A percentile compares a stretch with the other conserved stretches of the same genome.
Evolutionary conservation across 106 monocot species (phyloP).

Genomic region (Platanthera zijinensis): DNA sequence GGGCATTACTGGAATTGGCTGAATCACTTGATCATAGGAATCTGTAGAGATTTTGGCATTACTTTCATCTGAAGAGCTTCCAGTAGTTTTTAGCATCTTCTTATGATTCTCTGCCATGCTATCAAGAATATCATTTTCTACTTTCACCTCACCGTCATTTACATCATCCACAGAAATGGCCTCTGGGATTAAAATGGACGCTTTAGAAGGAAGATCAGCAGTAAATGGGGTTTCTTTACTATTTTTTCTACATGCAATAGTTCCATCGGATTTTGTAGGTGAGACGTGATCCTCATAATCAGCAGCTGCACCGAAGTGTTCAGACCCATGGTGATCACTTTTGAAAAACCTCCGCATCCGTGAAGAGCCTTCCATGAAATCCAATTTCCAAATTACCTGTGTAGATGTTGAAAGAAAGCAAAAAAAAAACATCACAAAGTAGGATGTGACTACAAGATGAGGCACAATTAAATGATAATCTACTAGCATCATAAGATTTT

Average conservation of each 20-base stretch:
- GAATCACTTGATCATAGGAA: slow-evolving; percentile 34
- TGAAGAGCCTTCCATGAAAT: slow-evolving; percentile 77
- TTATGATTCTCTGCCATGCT: slow-evolving; percentile 28
- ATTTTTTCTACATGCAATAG: slow-evolving; percentile 14
- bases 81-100: slow-evolving; percentile 17
- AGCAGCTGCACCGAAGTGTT: slow-evolving; percentile 90
- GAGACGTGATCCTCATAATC: slow-evolving; percentile 53
- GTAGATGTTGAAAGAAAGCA: slow-evolving; percentile 1
- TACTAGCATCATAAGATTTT: background rate
- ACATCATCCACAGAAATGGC: slow-evolving; percentile 66
- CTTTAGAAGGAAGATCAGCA: slow-evolving; percentile 42
- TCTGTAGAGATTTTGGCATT: slow-evolving; percentile 35
- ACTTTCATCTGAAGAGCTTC: slow-evolving; percentile 27
- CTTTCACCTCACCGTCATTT: slow-evolving; percentile 59
- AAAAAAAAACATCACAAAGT: background rate
- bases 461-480: background rate
- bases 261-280: slow-evolving; percentile 22
- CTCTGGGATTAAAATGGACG: slow-evolving; percentile 62
- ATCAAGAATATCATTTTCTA: slow-evolving; percentile 36
- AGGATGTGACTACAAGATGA: background rate
- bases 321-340: slow-evolving; percentile 75
- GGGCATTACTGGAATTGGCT: slow-evolving; percentile 25
- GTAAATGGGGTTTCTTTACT: slow-evolving; percentile 33
- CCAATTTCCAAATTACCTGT: slow-evolving; percentile 90
- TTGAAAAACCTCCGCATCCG: slow-evolving; percentile 86